These are phyloP conservation scores for Orbilia blumenaviensis DNA, from an alignment of 2,329 filamentous ascomycete genomes.

Conservation along the genomic window DNA sequence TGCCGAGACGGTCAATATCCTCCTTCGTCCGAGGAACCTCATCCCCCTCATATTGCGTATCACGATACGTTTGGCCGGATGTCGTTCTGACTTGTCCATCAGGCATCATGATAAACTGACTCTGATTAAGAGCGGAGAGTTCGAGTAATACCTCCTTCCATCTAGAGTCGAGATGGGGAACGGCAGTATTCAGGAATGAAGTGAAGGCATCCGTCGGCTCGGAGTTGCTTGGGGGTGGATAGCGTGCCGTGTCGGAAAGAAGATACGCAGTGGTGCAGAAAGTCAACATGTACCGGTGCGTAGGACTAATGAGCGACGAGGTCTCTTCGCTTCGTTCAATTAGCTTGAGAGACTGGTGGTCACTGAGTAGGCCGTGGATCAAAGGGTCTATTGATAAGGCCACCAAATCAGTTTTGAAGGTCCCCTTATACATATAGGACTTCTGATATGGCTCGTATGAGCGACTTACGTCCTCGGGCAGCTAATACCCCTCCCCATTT, in stretches of 20 bases:
- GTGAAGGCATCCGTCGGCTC: no score
- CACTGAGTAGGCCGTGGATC: constrained; percentile 19
- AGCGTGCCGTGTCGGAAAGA: neutral
- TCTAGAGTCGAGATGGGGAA: neutral
- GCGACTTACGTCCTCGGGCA: constrained; percentile 25
- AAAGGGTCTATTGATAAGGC: constrained; percentile 7
- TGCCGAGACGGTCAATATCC: neutral
- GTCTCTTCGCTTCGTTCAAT: no score
- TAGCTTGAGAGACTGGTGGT: no score
- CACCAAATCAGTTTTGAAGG: neutral
- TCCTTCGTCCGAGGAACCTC: neutral
- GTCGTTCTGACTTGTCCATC: neutral
- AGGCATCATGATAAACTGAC: neutral
- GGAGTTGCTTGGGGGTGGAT: neutral
- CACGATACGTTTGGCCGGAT: neutral
- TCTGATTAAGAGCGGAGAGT: neutral
- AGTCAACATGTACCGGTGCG: constrained; percentile 4
- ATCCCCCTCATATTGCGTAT: neutral
- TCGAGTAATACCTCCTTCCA: neutral
- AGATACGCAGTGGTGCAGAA: constrained; percentile 24
- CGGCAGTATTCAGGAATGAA: neutral
- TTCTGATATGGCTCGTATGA: neutral
- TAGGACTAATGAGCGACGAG: neutral
- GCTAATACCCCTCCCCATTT: constrained; percentile 19
- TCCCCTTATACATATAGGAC: neutral